Conservation (phyloP, 2,329 filamentous ascomycete species). For the Aspergillus aculeatus region DNA sequence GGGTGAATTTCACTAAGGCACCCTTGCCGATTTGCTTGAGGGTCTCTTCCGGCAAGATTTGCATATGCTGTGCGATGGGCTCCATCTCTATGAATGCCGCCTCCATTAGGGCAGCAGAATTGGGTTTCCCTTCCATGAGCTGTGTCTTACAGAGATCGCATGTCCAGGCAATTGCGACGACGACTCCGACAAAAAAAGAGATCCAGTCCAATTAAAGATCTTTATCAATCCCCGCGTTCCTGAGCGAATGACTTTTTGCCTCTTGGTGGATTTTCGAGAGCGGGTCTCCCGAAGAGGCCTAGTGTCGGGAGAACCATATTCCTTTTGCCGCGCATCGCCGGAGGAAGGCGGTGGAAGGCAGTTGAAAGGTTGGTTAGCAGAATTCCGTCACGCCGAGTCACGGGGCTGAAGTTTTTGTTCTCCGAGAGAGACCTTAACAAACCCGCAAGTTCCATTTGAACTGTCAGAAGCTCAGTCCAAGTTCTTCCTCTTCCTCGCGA, state of each 20-base stretch:
- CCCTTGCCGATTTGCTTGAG: slow-evolving; percentile 37
- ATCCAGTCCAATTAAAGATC: slow-evolving; percentile 12
- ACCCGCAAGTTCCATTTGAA: not conserved
- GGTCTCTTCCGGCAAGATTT: slow-evolving; percentile 35
- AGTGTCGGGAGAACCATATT: slow-evolving; percentile 27
- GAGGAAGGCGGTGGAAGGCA: too few species aligned
- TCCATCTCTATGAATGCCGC: slow-evolving; percentile 27
- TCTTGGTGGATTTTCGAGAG: slow-evolving; percentile 30
- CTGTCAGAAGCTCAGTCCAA: not conserved
- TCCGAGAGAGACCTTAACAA: not conserved
- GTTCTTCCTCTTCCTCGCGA: not conserved
- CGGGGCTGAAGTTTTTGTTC: slow-evolving; percentile 44
- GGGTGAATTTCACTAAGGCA: slow-evolving; percentile 34
- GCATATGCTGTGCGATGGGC: slow-evolving; percentile 33
- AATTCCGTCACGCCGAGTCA: slow-evolving; percentile 21
- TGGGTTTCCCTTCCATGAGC: slow-evolving; percentile 24
- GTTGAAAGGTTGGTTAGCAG: not conserved
- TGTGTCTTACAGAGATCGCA: slow-evolving; percentile 13
- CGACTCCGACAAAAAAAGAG: not conserved
- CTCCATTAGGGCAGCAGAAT: slow-evolving; percentile 14
- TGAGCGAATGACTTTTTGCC: slow-evolving; percentile 22
- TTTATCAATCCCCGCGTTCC: slow-evolving; percentile 28
- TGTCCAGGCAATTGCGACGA: slow-evolving; percentile 11
- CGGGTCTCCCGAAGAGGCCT: slow-evolving; percentile 23
- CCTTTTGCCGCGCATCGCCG: slow-evolving; percentile 11